Evolutionary conservation across 352 stramenopile genomes (phyloP).

Genomic region (Phytophthora parvispora): DNA sequence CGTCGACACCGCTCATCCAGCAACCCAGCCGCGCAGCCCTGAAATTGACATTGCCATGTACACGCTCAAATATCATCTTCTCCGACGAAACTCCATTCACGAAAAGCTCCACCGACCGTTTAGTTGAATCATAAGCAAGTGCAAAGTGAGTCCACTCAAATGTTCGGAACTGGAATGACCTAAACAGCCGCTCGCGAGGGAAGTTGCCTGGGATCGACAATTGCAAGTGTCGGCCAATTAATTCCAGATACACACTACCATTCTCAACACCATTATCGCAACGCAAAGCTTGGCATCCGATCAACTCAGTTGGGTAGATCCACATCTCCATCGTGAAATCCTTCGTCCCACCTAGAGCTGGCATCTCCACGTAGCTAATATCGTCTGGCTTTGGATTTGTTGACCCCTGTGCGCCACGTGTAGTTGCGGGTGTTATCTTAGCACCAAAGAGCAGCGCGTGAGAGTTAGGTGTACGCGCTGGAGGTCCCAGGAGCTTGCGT

Average conservation of each 20-base stretch:
- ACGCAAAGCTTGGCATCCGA: slow-evolving; percentile 71
- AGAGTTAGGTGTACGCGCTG: slow-evolving; percentile 30
- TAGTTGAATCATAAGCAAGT: slow-evolving; percentile 53
- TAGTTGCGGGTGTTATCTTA: slow-evolving; percentile 18
- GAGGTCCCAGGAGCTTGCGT: slow-evolving; percentile 55
- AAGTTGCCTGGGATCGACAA: slow-evolving; percentile 78
- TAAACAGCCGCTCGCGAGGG: slow-evolving; percentile 80
- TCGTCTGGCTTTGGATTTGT: slow-evolving; percentile 54
- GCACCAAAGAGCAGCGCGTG: slow-evolving; percentile 82
- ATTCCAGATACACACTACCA: slow-evolving; percentile 80
- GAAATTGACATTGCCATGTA: slow-evolving; percentile 60
- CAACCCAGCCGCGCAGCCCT: slow-evolving; percentile 71
- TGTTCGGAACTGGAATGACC: slow-evolving; percentile 52
- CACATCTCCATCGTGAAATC: slow-evolving; percentile 89
- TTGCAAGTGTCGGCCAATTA: slow-evolving; percentile 75
- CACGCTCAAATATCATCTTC: slow-evolving; percentile 48
- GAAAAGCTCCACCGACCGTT: slow-evolving; percentile 43
- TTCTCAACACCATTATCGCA: slow-evolving; percentile 79
- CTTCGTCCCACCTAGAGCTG: slow-evolving; percentile 62
- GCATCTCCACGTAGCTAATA: slow-evolving; percentile 75
- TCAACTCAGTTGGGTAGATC: slow-evolving; percentile 76
- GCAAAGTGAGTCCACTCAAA: slow-evolving; percentile 81
- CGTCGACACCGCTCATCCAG: slow-evolving; percentile 69
- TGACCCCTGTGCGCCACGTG: slow-evolving; percentile 23
- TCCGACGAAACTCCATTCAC: slow-evolving; percentile 65